Conservation (phyloP, 1,284 basidiomycete species). For the Rhodofomes roseus region DNA sequence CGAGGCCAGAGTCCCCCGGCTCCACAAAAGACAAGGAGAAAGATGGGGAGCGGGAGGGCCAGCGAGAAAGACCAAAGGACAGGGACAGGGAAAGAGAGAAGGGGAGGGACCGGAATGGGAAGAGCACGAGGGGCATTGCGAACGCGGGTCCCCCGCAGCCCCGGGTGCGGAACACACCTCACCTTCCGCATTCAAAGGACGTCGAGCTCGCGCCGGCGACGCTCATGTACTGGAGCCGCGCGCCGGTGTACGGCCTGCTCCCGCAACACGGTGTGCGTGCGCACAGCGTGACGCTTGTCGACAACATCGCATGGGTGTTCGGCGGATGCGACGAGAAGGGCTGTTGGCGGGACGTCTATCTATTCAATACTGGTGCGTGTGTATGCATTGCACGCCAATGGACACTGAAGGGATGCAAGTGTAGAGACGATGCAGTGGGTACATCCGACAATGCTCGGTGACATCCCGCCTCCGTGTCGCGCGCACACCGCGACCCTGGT, state of each 20-base stretch:
- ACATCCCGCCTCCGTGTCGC: constrained; percentile 76
- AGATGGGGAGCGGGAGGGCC: constrained; percentile 10
- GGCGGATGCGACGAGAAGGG: constrained; percentile 85
- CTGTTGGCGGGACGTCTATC: constrained; percentile 77
- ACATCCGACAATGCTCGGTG: constrained; percentile 70
- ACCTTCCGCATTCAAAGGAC: constrained; percentile 54
- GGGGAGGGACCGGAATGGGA: constrained; percentile 10
- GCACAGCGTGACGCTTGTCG: constrained; percentile 82
- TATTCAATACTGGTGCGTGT: constrained; percentile 77
- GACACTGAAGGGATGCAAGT: background rate
- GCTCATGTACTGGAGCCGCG: constrained; percentile 84
- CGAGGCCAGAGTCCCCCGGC: background rate
- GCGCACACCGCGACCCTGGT: constrained; percentile 88
- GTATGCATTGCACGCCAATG: background rate
- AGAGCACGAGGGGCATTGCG: constrained; percentile 7
- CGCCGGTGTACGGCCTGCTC: constrained; percentile 75
- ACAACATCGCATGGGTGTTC: constrained; percentile 82
- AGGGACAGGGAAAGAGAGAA: constrained; percentile 14
- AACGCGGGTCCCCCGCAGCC: constrained; percentile 7
- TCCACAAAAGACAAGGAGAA: constrained; percentile 7
- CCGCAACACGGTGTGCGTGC: constrained; percentile 78
- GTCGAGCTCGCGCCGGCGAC: constrained; percentile 52
- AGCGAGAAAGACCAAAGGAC: constrained; percentile 12
- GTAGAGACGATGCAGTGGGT: constrained; percentile 90
- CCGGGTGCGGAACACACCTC: constrained; percentile 32